phyloP scores from a whole-genome alignment of 768 basidiomycete genomes.

The Trametes elegans region DNA sequence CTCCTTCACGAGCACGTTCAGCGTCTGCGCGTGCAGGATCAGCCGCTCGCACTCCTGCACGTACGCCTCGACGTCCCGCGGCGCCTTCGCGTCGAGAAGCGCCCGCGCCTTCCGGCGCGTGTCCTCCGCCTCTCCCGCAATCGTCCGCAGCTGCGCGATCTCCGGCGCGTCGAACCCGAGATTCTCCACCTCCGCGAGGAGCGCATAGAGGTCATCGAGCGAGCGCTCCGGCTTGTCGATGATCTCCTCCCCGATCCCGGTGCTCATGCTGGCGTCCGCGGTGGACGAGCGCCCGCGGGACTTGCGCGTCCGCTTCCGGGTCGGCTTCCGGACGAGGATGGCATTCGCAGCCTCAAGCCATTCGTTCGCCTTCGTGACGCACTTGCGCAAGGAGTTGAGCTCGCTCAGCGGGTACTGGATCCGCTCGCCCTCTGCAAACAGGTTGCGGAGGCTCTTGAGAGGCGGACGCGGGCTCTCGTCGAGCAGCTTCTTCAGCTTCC shows the following conservation, averaged over 20 bases:
- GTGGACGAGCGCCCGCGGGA: constrained; percentile 50
- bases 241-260: constrained; percentile 37
- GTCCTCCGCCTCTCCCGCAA: constrained; percentile 65
- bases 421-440: constrained; percentile 88
- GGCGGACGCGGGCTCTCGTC: constrained; percentile 67
- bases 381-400: constrained; percentile 67
- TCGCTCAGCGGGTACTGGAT: constrained; percentile 76
- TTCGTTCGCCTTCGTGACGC: constrained; percentile 77
- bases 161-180: constrained; percentile 87
- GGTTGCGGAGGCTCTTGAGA: constrained; percentile 72
- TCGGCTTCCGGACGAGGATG: constrained; percentile 77
- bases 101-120: constrained; percentile 52
- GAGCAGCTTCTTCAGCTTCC: constrained; percentile 65
- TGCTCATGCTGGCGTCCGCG: constrained; percentile 30
- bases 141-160: constrained; percentile 50
- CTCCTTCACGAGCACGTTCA: constrained; percentile 86
- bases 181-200: constrained; percentile 69
- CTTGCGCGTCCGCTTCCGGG: constrained; percentile 70
- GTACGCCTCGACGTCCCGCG: constrained; percentile 52
- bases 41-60: constrained; percentile 71
- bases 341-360: constrained; percentile 87
- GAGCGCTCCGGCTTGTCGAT: constrained; percentile 68
- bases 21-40: constrained; percentile 63
- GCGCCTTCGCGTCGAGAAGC: constrained; percentile 46
- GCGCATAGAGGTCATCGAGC: constrained; percentile 64